Evolutionary conservation across 1,284 basidiomycete species (phyloP).

Genomic region (Trichosporon faecale): DNA sequence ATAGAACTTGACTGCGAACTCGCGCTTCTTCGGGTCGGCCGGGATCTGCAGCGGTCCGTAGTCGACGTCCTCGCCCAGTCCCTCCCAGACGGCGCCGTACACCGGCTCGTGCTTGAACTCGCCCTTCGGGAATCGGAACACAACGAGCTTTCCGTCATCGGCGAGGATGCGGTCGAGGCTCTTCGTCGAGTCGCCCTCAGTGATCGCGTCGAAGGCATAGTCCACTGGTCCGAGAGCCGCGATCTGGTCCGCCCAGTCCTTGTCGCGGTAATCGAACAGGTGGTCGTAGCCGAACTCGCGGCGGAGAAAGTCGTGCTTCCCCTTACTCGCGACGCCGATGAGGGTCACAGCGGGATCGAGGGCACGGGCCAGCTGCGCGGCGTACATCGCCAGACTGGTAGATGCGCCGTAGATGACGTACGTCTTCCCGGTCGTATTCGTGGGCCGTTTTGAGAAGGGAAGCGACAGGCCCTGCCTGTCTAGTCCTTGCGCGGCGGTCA

Average conservation of each 20-base stretch:
- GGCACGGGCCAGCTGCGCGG: conserved; percentile 14
- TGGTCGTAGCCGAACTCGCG: conserved; percentile 7
- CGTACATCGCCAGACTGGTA: conserved; percentile 19
- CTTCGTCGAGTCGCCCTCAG: not conserved
- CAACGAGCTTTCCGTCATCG: not conserved
- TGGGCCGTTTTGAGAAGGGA: not conserved
- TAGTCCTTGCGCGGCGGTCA: conserved; percentile 23
- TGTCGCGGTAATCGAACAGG: conserved; percentile 15
- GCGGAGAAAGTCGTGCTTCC: conserved; percentile 3
- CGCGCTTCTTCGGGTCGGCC: conserved; percentile 5
- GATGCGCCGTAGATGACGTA: conserved; percentile 18
- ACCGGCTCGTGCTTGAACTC: not conserved
- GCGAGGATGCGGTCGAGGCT: conserved; percentile 8
- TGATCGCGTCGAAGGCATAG: not conserved
- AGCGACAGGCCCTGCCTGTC: conserved; percentile 12
- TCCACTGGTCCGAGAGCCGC: not conserved
- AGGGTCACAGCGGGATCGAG: not conserved
- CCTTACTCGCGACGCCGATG: conserved; percentile 5
- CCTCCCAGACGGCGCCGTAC: conserved; percentile 24
- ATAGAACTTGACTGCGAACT: conserved; percentile 15
- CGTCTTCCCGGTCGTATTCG: not conserved
- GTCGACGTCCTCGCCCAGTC: conserved; percentile 15
- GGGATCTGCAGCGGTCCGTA: conserved; percentile 9
- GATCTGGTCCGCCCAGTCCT: not conserved
- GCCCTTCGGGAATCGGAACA: conserved; percentile 2